Base-by-base conservation (phyloP, 2,329 filamentous ascomycete species). In the Lecanicillium sp. region DNA sequence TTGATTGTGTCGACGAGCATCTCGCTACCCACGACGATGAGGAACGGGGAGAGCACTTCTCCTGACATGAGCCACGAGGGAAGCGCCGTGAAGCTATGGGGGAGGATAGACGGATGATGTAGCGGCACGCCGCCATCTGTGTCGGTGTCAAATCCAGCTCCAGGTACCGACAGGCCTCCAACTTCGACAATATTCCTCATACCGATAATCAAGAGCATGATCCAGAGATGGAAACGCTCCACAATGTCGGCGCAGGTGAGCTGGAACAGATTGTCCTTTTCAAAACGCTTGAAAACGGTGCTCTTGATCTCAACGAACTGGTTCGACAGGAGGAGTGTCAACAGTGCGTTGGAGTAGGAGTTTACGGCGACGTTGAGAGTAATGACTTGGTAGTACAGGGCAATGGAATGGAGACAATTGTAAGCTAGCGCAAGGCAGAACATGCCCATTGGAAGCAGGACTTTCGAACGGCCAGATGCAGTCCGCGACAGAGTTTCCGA, bases 221-320 rank as follows among this genome's bases (percentile, higher is more conserved):
- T 77, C 87, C 90, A 96, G 2, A 98, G 75, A 54, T 98, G 92
- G 52, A 98, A 98, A 2, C 92, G 79, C 62, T 98, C 92, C 2
- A 98, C 92, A 25, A 98, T 83, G 56, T 98, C 92, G 4, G 92
- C 90, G 48, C 92, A 98, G 0, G 90, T 94, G 12, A 98, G 71
- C 58, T 98, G 92, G 56, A 98, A 98, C 0, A 95, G 68, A 48
- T 95, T 96, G 55, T 98, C 92, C 58, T 95, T 96, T 52, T 98
- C 92, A 46, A 96, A 94, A 44, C 90, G 92, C 66, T 98, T 96
- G 70, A 98, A 98, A 1, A 98, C 94, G 0, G 89, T 94, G 44
- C 86, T 86, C 56, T 98, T 98, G 69, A 98, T 95, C 64, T 98
- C 92, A 31, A 98, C 92, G 52, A 98, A 98, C 55, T 98, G 94